Conservation (phyloP, 2,329 filamentous ascomycete genomes). For the Aspergillus brasiliensis region DNA sequence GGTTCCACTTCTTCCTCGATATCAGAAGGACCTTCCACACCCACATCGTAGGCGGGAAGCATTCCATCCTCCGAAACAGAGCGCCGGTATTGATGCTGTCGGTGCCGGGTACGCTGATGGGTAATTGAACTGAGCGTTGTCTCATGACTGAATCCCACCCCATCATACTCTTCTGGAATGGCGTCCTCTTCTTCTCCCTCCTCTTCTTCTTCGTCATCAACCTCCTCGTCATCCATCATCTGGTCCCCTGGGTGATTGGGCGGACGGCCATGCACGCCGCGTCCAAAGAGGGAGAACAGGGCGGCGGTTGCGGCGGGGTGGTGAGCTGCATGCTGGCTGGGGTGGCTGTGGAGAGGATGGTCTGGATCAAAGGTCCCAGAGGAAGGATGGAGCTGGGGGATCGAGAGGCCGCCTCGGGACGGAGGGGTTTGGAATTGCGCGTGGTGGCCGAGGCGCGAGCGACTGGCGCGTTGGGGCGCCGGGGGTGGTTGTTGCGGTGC, state of each 20-base stretch:
- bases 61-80: background rate
- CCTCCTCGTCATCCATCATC: constrained; percentile 8
- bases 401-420: constrained; percentile 30
- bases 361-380: constrained; percentile 28
- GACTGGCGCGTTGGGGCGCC: constrained; percentile 15
- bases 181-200: background rate
- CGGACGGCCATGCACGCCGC: constrained; percentile 15
- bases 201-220: background rate
- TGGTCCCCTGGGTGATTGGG: constrained; percentile 1
- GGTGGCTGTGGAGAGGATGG: constrained; percentile 21
- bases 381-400: constrained; percentile 30
- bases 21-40: background rate
- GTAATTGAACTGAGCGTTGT: too few species aligned
- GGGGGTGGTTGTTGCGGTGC: constrained; percentile 8
- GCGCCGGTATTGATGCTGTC: too few species aligned
- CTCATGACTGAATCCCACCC: too few species aligned
- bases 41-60: background rate
- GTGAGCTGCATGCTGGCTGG: background rate
- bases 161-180: too few species aligned
- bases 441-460: constrained; percentile 17
- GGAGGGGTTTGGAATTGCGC: constrained; percentile 38
- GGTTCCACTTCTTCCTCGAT: background rate
- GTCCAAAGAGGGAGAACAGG: constrained; percentile 23
- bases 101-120: too few species aligned
- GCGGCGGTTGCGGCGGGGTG: constrained; percentile 24